These are phyloP conservation scores for Oryza brachyantha DNA, from an alignment of 176 grass and related monocot genomes.

Conservation along the genomic window DNA sequence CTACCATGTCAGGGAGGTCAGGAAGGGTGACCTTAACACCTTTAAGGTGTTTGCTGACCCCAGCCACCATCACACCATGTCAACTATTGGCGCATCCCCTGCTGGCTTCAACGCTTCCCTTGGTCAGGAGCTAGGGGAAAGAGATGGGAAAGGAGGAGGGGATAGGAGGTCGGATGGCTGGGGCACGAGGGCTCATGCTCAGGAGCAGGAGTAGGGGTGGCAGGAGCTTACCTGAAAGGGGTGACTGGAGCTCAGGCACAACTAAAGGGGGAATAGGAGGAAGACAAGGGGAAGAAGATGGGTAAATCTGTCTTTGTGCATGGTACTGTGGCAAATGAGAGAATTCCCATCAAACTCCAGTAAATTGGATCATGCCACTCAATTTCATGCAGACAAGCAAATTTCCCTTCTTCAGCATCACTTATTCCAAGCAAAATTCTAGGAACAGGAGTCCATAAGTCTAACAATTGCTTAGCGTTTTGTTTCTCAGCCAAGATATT, in stretches of 20 bases:
- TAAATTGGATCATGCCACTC: too few species aligned
- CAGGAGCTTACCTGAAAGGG: neutral
- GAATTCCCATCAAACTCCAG: neutral
- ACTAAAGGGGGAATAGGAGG: too few species aligned
- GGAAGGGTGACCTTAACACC: too few species aligned
- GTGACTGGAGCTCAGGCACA: neutral
- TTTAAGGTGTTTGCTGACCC: too few species aligned
- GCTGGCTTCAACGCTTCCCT: neutral
- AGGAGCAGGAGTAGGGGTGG: neutral
- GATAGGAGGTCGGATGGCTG: neutral
- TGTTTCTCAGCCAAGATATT: neutral
- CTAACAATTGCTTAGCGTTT: neutral
- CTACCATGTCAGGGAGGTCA: too few species aligned
- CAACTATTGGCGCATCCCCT: neutral
- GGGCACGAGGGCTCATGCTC: neutral
- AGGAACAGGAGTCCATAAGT: neutral
- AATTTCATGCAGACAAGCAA: neutral
- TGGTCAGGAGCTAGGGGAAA: neutral
- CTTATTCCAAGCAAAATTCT: neutral
- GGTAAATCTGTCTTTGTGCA: neutral
- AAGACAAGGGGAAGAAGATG: too few species aligned
- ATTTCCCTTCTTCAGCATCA: neutral
- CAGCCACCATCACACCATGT: too few species aligned
- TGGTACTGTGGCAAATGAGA: neutral
- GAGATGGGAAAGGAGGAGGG: neutral